phyloP scores from a whole-genome alignment of 371 early-diverging fungal species.

The Synchytrium microbalum region DNA sequence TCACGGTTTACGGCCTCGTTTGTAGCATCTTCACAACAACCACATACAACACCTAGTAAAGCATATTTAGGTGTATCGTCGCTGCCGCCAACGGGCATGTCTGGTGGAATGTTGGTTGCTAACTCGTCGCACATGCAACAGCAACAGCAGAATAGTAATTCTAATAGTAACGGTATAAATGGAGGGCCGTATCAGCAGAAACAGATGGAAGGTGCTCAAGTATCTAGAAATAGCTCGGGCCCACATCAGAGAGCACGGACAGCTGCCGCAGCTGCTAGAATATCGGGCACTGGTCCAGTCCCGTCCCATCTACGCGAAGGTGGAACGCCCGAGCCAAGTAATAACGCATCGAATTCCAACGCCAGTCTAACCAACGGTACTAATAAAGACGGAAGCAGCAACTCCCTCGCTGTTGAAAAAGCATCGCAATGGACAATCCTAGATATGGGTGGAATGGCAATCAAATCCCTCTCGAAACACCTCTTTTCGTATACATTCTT shows the following conservation, averaged over 20 bases:
- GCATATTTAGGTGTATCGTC: no score
- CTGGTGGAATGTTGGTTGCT: no score
- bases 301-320: neutral
- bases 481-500: conserved; percentile 77
- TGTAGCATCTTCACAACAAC: no score
- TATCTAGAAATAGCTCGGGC: conserved; percentile 22
- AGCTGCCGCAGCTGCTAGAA: conserved; percentile 51
- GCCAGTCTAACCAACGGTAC: neutral
- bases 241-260: conserved; percentile 87
- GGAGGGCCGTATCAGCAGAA: conserved; percentile 2
- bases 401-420: conserved; percentile 6
- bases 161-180: neutral
- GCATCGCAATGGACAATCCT: conserved; percentile 64
- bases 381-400: conserved; percentile 22
- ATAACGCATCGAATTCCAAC: conserved; percentile 1
- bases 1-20: no score
- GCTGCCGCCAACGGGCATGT: no score
- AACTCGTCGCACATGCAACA: no score
- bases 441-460: conserved; percentile 89
- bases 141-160: no score
- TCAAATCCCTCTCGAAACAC: conserved; percentile 64
- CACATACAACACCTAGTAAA: no score
- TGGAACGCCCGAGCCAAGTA: conserved; percentile 12
- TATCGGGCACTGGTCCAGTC: conserved; percentile 17
- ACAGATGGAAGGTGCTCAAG: conserved; percentile 12